These are phyloP conservation scores for Hippophae gyantsensis DNA, from an alignment of 306 rosid species.

Conservation along the genomic window DNA sequence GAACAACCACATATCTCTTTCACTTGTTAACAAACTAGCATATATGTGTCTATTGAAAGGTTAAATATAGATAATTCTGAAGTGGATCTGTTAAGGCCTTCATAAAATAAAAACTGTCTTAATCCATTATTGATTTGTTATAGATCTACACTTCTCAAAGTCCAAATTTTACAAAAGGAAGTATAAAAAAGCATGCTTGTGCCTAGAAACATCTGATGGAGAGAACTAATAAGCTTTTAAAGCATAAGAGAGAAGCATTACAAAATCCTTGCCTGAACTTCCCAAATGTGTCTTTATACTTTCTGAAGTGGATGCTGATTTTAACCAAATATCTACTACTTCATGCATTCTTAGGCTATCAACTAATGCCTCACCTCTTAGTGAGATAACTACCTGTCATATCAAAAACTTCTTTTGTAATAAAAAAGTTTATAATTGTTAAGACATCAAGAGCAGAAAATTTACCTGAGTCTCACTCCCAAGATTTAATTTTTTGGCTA, in stretches of 20 bases:
- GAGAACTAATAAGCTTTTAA: slow-evolving; percentile 18
- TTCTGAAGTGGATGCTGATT: slow-evolving; percentile 25
- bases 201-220: background rate
- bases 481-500: slow-evolving; percentile 45
- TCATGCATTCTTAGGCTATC: slow-evolving; percentile 32
- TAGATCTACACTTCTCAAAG: no score
- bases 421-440: background rate
- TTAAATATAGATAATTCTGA: no score
- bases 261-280: slow-evolving; percentile 50
- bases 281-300: slow-evolving; percentile 28
- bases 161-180: no score
- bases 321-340: slow-evolving; percentile 38
- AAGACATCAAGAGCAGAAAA: background rate
- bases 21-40: no score
- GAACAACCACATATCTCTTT: no score
- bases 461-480: slow-evolving; percentile 53
- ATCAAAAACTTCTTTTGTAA: slow-evolving; percentile 5
- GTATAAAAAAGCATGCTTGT: no score
- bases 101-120: no score
- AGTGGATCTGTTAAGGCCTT: no score
- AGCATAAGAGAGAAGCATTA: slow-evolving; percentile 50
- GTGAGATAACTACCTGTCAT: slow-evolving; percentile 45
- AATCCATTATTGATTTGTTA: no score
- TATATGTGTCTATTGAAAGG: no score
- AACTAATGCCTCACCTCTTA: slow-evolving; percentile 36